Base-by-base conservation (phyloP, 148 eudicot genomes). In the Nepenthes mirabilis region DNA sequence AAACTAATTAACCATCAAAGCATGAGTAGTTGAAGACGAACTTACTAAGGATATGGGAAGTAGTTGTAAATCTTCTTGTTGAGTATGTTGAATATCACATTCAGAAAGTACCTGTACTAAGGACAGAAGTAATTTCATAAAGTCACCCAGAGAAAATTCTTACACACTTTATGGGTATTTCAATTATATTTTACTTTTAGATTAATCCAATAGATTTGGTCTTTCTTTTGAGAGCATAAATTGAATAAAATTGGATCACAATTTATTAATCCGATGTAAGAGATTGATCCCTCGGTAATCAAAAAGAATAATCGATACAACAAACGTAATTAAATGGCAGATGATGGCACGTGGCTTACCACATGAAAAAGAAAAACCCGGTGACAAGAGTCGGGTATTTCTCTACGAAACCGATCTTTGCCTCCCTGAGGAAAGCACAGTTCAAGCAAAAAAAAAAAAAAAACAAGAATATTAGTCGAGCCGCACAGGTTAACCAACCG, bases 31-130 rank as follows among this genome's bases (percentile, higher is more conserved):
- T 23, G 23, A 23, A 23, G 23, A 23, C 23, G 23, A 7, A 69
- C 95, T 67, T 86, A 93, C 99, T 86, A 93, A n/a, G 99, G 99
- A 69, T 93, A 88, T 11, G 99, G 99, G 72, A 93, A 93, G 75
- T 93, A 93, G 62, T 93, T 93, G 84, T 93, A 93, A 73, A 93
- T 86, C 87, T 93, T 88, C 95, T 93, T 93, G 86, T 93, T 93
- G 56, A 93, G 85, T 5, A 93, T 93, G 89, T 93, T 93, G 87
- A 93, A 93, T 56, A 93, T 88, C 77, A 93, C 96, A 53, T 93
- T 88, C 77, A 93, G 56, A 57, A 89, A 93, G 79, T 93, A 93
- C 99, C 99, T 93, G 72, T 64, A 76, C 59, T 32, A 14, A 9
- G 36, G 8, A 34, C 9, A 40, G 8, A 3, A 40, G 45, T 40